phyloP scores from a whole-genome alignment of 140 eudicot species.

The Erigeron philadelphicus region DNA sequence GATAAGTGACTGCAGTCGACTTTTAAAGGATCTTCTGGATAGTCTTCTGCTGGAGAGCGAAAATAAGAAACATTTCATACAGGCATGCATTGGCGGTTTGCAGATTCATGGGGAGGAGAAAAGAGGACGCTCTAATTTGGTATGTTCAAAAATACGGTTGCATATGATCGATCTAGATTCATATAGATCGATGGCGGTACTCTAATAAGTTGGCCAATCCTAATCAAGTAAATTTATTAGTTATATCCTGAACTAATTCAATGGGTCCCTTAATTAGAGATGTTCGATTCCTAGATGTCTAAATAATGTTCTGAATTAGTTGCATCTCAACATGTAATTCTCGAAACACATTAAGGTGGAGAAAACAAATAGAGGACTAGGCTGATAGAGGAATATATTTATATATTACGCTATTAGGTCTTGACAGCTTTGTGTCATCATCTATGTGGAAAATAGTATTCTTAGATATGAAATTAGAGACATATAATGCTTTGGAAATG shows the following conservation, averaged over 20 bases:
- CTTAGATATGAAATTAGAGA: not conserved
- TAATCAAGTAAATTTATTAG: no score
- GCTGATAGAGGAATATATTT: not conserved
- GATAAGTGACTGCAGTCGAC: conserved; percentile 87
- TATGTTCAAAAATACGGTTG: conserved; percentile 26
- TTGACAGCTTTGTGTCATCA: conserved; percentile 8
- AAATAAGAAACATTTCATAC: conserved; percentile 85
- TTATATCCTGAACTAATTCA: conserved; percentile 11
- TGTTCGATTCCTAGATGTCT: not conserved
- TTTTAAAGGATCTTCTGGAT: conserved; percentile 86
- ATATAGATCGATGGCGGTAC: not conserved
- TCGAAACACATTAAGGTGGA: not conserved
- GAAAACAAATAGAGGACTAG: not conserved
- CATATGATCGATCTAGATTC: no score
- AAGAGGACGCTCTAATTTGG: conserved; percentile 82
- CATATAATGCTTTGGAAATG: not conserved
- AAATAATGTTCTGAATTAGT: not conserved
- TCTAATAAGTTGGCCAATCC: not conserved
- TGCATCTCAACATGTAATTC: not conserved
- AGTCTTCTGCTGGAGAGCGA: conserved; percentile 91
- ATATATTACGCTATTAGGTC: not conserved
- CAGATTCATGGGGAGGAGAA: conserved; percentile 81
- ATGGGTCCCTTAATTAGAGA: not conserved
- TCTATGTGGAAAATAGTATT: not conserved
- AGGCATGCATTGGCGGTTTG: conserved; percentile 89